phyloP scores from a whole-genome alignment of 768 basidiomycete species.

The Lepiota brunneoincarnata region DNA sequence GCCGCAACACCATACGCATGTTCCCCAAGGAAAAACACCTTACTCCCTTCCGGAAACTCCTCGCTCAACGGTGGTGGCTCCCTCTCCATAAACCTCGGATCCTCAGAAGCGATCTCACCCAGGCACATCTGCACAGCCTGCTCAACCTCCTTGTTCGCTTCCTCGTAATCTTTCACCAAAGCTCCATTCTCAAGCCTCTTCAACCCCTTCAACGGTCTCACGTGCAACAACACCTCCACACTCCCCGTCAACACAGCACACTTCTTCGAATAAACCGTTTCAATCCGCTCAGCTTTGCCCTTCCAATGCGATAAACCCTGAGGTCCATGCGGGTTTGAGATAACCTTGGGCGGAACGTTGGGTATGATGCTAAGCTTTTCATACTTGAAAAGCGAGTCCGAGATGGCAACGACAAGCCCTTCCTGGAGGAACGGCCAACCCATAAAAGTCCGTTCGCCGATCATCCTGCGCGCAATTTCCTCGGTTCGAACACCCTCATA shows the following conservation, averaged over 20 bases:
- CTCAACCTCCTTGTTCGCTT: constrained; percentile 74
- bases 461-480: constrained; percentile 70
- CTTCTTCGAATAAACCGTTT: constrained; percentile 84
- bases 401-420: constrained; percentile 81
- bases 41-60: constrained; percentile 88
- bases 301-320: constrained; percentile 76
- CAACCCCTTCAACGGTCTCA: constrained; percentile 91
- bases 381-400: constrained; percentile 85
- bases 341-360: constrained; percentile 48
- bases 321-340: constrained; percentile 71
- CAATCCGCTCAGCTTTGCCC: constrained; percentile 76
- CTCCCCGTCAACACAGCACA: constrained; percentile 82
- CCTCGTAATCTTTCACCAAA: constrained; percentile 94
- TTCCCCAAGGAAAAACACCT: constrained; percentile 94
- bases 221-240: constrained; percentile 80
- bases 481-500: constrained; percentile 66
- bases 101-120: constrained; percentile 78
- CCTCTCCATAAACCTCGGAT: constrained; percentile 82
- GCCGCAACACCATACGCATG: constrained; percentile 96
- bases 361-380: constrained; percentile 62
- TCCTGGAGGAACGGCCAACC: constrained; percentile 97
- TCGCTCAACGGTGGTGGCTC: constrained; percentile 78
- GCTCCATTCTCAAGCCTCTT: constrained; percentile 87
- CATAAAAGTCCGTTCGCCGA: constrained; percentile 76
- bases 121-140: constrained; percentile 88